Percentiles rank a stretch among this genome's conserved stretches.
Conservation (phyloP, 2,329 filamentous ascomycete species). For the Xylariales sp. region DNA sequence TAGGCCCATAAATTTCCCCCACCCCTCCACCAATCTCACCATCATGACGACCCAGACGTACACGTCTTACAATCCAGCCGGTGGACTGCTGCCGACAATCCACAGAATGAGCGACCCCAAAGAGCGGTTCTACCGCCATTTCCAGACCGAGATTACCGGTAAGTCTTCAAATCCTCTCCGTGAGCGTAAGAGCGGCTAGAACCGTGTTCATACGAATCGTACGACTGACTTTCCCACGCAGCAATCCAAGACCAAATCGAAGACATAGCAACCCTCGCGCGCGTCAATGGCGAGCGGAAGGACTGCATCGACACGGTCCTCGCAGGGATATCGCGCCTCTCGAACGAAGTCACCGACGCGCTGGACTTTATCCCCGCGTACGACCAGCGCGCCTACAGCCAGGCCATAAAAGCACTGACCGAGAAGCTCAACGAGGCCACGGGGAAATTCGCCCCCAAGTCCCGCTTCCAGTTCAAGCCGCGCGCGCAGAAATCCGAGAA, state of each 20-base stretch:
- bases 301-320: conserved; percentile 79
- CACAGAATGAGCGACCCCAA: conserved; percentile 50
- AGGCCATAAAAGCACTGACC: conserved; percentile 76
- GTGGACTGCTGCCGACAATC: background rate
- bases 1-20: no score
- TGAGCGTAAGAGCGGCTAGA: background rate
- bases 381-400: conserved; percentile 80
- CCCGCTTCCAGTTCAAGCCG: conserved; percentile 79
- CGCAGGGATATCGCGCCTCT: conserved; percentile 72
- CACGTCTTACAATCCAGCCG: conserved; percentile 4
- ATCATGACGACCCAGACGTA: conserved; percentile 7
- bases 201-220: conserved; percentile 1
- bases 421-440: conserved; percentile 72
- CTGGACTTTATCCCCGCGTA: conserved; percentile 79
- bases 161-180: conserved; percentile 21
- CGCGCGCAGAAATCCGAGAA: conserved; percentile 44
- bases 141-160: conserved; percentile 72
- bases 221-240: conserved; percentile 31
- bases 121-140: conserved; percentile 80
- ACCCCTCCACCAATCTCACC: background rate
- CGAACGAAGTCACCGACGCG: conserved; percentile 80
- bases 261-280: conserved; percentile 57
- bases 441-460: conserved; percentile 64
- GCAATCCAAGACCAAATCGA: conserved; percentile 74
- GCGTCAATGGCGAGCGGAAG: conserved; percentile 68